Conservation (phyloP, 1,284 basidiomycete species). For the Mycosarcoma mackinlayi region DNA sequence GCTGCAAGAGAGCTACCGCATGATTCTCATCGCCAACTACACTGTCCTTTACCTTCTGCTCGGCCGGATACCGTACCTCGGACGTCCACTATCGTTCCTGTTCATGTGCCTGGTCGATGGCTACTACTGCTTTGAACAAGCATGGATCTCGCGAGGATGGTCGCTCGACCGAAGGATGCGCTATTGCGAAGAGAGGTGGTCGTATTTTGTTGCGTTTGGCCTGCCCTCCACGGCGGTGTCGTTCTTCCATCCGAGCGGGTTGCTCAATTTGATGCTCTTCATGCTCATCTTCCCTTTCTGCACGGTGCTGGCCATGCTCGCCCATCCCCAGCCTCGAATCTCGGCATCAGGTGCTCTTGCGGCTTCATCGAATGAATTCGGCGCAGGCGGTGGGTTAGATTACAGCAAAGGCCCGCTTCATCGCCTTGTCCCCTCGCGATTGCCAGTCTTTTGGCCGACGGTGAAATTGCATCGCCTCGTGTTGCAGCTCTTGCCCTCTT, state of each 20-base stretch:
- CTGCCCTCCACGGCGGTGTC: slow-evolving; percentile 64
- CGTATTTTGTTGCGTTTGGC: slow-evolving; percentile 66
- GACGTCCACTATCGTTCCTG: slow-evolving; percentile 55
- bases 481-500: slow-evolving; percentile 21
- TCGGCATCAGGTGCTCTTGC: slow-evolving; percentile 44
- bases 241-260: slow-evolving; percentile 65
- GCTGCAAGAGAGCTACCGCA: slow-evolving; percentile 56
- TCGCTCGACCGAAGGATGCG: slow-evolving; percentile 57
- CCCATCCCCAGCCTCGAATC: slow-evolving; percentile 58
- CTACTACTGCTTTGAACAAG: slow-evolving; percentile 68
- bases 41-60: slow-evolving; percentile 52
- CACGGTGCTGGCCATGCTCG: slow-evolving; percentile 63
- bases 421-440: slow-evolving; percentile 54
- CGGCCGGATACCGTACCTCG: slow-evolving; percentile 56
- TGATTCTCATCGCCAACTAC: slow-evolving; percentile 63
- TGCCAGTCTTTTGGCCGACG: slow-evolving; percentile 66
- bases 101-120: slow-evolving; percentile 65
- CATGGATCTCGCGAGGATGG: slow-evolving; percentile 62
- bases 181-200: slow-evolving; percentile 66
- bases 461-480: slow-evolving; percentile 46
- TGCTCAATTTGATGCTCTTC: slow-evolving; percentile 67
- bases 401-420: slow-evolving; percentile 43
- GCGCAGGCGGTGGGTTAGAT: slow-evolving; percentile 20
- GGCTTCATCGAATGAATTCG: slow-evolving; percentile 19
- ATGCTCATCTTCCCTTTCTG: slow-evolving; percentile 67